phyloP scores from a whole-genome alignment of 371 early-diverging fungal species.

The Mortierella sp. region DNA sequence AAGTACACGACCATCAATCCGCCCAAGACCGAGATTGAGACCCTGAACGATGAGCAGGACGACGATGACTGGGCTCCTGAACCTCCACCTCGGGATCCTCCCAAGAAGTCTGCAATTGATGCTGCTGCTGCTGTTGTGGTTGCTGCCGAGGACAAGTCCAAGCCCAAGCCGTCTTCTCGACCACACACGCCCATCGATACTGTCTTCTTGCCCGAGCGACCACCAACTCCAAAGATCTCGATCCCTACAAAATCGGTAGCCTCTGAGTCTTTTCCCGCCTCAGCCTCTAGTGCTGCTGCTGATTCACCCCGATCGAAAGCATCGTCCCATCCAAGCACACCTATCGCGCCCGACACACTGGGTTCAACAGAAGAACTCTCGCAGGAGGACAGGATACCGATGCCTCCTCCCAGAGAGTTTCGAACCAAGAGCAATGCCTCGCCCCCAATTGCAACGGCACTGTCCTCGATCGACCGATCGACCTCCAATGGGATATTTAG shows the following conservation, averaged over 20 bases:
- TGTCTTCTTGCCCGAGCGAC: not conserved
- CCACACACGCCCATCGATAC: constrained; percentile 9
- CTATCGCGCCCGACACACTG: not conserved
- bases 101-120: constrained; percentile 5
- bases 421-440: constrained; percentile 31
- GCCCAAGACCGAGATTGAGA: constrained; percentile 33
- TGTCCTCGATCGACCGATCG: not conserved
- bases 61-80: constrained; percentile 40
- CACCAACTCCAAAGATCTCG: constrained; percentile 8
- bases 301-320: not conserved
- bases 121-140: not conserved
- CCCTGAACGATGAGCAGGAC: constrained; percentile 14
- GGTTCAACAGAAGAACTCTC: not conserved
- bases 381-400: constrained; percentile 25
- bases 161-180: not conserved
- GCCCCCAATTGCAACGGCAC: not conserved
- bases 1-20: constrained; percentile 37
- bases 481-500: constrained; percentile 19
- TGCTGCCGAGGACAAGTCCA: not conserved
- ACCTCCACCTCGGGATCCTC: constrained; percentile 38
- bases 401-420: constrained; percentile 50
- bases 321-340: not conserved
- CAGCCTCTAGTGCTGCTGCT: not conserved
- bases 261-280: not conserved
- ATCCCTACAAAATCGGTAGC: not conserved